phyloP scores from a whole-genome alignment of 495 filamentous ascomycete genomes.

The Penicillium parvum region DNA sequence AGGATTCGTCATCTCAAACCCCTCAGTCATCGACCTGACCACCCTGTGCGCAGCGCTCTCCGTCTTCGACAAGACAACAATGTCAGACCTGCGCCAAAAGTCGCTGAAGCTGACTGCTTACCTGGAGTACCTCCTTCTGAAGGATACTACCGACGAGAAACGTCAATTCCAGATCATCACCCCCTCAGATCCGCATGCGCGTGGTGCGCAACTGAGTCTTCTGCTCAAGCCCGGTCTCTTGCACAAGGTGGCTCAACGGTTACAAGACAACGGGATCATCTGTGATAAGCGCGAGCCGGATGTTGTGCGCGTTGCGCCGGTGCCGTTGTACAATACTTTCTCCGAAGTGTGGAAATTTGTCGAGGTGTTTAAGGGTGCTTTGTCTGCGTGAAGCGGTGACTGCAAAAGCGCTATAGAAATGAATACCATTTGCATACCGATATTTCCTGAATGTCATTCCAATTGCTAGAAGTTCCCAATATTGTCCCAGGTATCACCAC shows the following conservation, averaged over 20 bases:
- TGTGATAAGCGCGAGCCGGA: slow-evolving; percentile 90
- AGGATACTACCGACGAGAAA: slow-evolving; percentile 37
- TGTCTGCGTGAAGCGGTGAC: slow-evolving; percentile 10
- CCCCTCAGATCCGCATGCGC: slow-evolving; percentile 59
- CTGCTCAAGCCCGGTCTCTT: slow-evolving; percentile 64
- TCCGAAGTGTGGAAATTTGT: slow-evolving; percentile 75
- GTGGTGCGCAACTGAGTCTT: slow-evolving; percentile 88
- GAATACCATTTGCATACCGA: no score
- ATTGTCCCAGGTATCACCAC: slow-evolving; percentile 35
- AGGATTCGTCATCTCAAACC: slow-evolving; percentile 59
- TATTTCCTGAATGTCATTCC: not conserved
- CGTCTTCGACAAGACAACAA: slow-evolving; percentile 70
- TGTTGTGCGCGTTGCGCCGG: slow-evolving; percentile 90
- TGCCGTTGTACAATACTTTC: slow-evolving; percentile 84
- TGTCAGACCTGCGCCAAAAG: slow-evolving; percentile 65
- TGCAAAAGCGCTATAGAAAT: not conserved
- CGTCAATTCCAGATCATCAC: slow-evolving; percentile 64
- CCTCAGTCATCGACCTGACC: slow-evolving; percentile 55
- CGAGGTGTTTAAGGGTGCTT: slow-evolving; percentile 38
- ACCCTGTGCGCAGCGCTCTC: slow-evolving; percentile 70
- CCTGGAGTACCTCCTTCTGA: slow-evolving; percentile 64
- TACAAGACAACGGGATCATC: slow-evolving; percentile 69
- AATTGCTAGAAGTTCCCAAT: slow-evolving; percentile 35
- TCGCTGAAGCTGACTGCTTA: slow-evolving; percentile 74
- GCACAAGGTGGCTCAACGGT: slow-evolving; percentile 59